Conservation (phyloP, 2,329 filamentous ascomycete genomes). For the Cladorrhinum sp. region DNA sequence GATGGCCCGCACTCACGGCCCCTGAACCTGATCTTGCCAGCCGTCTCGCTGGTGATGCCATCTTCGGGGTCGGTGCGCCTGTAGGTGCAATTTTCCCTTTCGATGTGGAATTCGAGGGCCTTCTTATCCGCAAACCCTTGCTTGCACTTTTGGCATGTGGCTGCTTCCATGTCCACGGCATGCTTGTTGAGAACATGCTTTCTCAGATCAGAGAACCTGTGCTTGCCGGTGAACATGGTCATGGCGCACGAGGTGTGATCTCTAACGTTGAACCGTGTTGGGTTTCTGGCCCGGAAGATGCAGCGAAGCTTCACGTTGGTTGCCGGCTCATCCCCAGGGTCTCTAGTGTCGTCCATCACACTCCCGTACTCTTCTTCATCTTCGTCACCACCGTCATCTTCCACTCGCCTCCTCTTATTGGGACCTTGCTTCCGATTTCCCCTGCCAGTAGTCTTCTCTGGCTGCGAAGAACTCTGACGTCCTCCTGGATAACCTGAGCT, state of each 20-base stretch:
- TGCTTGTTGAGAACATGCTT: slow-evolving; percentile 10
- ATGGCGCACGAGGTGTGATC: slow-evolving; percentile 7
- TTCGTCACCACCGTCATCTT: not conserved
- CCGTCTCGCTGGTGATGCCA: not conserved
- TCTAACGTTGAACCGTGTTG: slow-evolving; percentile 3
- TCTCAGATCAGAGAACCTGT: slow-evolving; percentile 4
- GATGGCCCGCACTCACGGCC: slow-evolving; percentile 3
- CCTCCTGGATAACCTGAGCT: not conserved
- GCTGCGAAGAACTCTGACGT: not conserved
- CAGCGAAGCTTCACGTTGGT: slow-evolving; percentile 1
- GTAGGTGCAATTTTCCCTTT: not conserved
- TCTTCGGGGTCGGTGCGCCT: slow-evolving; percentile 3
- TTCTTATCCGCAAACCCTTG: not conserved
- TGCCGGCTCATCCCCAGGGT: not conserved
- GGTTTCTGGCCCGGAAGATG: slow-evolving; percentile 5
- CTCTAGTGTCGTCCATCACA: not conserved
- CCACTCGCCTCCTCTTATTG: slow-evolving; percentile 1
- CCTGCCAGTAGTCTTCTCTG: not conserved
- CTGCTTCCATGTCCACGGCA: not conserved
- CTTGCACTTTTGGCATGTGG: slow-evolving; percentile 1
- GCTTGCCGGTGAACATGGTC: slow-evolving; percentile 7
- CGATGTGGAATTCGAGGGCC: not conserved
- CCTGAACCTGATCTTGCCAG: slow-evolving; percentile 1
- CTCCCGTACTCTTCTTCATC: not conserved
- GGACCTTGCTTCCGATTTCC: not conserved